A percentile compares a stretch with the other conserved stretches of the same genome.
These are phyloP conservation scores for Trichoderma arundinaceum DNA, from an alignment of 2,329 filamentous ascomycete species.

Conservation along the genomic window DNA sequence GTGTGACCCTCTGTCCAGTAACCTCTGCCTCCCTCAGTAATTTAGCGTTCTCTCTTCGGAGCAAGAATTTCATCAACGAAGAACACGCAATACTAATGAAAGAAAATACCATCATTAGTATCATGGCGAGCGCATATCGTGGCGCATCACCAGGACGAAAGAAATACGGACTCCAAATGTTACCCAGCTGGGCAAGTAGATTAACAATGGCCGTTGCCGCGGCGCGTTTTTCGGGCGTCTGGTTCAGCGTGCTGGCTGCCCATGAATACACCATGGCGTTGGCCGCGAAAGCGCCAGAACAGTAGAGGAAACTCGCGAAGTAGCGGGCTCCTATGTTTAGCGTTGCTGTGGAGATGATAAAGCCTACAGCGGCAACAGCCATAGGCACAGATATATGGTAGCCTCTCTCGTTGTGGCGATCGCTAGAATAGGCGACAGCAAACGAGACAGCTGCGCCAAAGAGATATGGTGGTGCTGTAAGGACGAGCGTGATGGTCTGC, in stretches of 20 bases:
- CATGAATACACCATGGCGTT: constrained; percentile 49
- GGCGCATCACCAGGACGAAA: constrained; percentile 49
- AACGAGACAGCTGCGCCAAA: constrained; percentile 41
- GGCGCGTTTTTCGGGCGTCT: constrained; percentile 53
- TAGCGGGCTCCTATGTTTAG: constrained; percentile 41
- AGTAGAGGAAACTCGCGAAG: constrained; percentile 43
- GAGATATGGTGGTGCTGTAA: constrained; percentile 49
- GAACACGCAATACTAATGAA: constrained; percentile 21
- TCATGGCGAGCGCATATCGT: constrained; percentile 49
- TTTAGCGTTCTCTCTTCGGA: constrained; percentile 19
- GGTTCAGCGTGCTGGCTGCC: constrained; percentile 47
- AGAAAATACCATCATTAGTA: constrained; percentile 24
- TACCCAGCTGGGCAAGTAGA: constrained; percentile 39
- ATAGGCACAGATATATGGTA: constrained; percentile 52
- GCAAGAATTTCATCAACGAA: constrained; percentile 3
- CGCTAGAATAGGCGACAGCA: constrained; percentile 42
- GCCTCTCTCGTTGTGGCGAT: constrained; percentile 50
- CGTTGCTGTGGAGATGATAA: constrained; percentile 40
- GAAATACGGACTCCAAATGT: constrained; percentile 52
- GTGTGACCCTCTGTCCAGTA: constrained; percentile 9
- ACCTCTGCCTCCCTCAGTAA: constrained; percentile 4
- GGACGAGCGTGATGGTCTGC: constrained; percentile 55
- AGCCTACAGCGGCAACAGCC: constrained; percentile 48
- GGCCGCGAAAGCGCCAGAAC: constrained; percentile 43
- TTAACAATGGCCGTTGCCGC: constrained; percentile 46